Evolutionary conservation across 192 early-diverging fungal genomes (phyloP).

Genomic region (Gigaspora rosea): DNA sequence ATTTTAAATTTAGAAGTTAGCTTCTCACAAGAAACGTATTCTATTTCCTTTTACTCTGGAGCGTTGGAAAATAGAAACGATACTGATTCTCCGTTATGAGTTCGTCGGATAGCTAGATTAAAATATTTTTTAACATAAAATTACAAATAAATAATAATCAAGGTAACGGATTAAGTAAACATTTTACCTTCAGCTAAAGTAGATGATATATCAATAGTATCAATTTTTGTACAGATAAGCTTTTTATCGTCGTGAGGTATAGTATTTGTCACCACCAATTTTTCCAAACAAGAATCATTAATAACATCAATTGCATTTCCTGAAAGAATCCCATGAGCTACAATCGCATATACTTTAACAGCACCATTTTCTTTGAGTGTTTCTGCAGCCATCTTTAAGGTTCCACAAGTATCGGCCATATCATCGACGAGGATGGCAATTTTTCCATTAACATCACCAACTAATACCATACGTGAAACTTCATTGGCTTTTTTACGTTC

Average conservation of each 20-base stretch:
- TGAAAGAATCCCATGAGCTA: constrained; percentile 92
- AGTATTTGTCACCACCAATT: constrained; percentile 81
- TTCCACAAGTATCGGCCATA: constrained; percentile 96
- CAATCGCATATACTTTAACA: constrained; percentile 89
- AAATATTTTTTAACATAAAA: background rate
- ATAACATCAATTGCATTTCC: constrained; percentile 92
- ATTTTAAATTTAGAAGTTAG: background rate
- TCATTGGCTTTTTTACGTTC: constrained; percentile 90
- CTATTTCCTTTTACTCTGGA: constrained; percentile 15
- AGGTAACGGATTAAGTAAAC: background rate
- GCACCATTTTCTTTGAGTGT: constrained; percentile 90
- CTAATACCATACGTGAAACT: constrained; percentile 90
- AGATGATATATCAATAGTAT: constrained; percentile 81
- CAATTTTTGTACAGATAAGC: constrained; percentile 74
- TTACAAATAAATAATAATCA: background rate
- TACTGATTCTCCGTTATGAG: constrained; percentile 94
- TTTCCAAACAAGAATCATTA: constrained; percentile 72
- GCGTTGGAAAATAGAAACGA: constrained; percentile 73
- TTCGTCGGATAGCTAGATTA: constrained; percentile 79
- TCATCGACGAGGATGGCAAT: constrained; percentile 96
- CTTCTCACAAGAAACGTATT: background rate
- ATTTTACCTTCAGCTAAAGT: constrained; percentile 67
- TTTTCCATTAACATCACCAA: constrained; percentile 90
- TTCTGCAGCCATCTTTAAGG: constrained; percentile 85
- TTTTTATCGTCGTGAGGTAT: constrained; percentile 83